These are phyloP conservation scores for Yamadazyma spencermartinsiae DNA, from an alignment of 1,139 yeast species.

Conservation along the genomic window DNA sequence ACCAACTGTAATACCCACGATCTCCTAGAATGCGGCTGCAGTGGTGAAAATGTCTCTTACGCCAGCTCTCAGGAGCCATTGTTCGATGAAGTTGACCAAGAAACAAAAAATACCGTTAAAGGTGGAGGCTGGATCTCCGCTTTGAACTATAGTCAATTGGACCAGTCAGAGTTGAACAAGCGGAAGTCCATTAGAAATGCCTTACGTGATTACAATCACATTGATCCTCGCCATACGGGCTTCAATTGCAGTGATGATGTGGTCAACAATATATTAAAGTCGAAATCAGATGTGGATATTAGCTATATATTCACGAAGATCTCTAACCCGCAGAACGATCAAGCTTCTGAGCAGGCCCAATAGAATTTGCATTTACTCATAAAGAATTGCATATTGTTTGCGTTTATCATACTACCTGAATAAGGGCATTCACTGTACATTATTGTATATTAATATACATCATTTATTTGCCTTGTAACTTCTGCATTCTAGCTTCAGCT, in stretches of 20 bases:
- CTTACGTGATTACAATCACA: slow-evolving; percentile 60
- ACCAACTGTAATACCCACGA: slow-evolving; percentile 81
- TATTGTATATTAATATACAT: slow-evolving; percentile 1
- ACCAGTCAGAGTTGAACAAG: slow-evolving; percentile 29
- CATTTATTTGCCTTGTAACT: slow-evolving; percentile 8
- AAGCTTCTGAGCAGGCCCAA: too few relatives aligned
- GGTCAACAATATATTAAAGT: slow-evolving; percentile 8
- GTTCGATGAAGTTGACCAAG: neutral
- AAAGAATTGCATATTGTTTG: too few relatives aligned
- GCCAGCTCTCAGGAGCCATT: neutral
- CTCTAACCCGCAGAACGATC: slow-evolving; percentile 9
- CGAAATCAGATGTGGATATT: slow-evolving; percentile 9
- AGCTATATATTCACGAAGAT: slow-evolving; percentile 18
- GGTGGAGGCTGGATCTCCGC: slow-evolving; percentile 53
- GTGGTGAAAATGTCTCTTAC: slow-evolving; percentile 43
- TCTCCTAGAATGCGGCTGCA: slow-evolving; percentile 70
- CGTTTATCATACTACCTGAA: too few relatives aligned
- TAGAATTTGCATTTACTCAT: too few relatives aligned
- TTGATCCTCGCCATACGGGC: slow-evolving; percentile 38
- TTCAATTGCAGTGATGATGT: slow-evolving; percentile 12
- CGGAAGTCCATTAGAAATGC: slow-evolving; percentile 54
- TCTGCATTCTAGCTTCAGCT: slow-evolving; percentile 79
- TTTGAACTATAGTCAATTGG: slow-evolving; percentile 40
- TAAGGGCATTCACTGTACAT: neutral
- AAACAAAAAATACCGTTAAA: slow-evolving; percentile 2